A percentile compares a stretch with the other conserved stretches of the same genome.
These are phyloP conservation scores for Diaporthe destruens DNA, from an alignment of 2,329 filamentous ascomycete species.

Conservation along the genomic window DNA sequence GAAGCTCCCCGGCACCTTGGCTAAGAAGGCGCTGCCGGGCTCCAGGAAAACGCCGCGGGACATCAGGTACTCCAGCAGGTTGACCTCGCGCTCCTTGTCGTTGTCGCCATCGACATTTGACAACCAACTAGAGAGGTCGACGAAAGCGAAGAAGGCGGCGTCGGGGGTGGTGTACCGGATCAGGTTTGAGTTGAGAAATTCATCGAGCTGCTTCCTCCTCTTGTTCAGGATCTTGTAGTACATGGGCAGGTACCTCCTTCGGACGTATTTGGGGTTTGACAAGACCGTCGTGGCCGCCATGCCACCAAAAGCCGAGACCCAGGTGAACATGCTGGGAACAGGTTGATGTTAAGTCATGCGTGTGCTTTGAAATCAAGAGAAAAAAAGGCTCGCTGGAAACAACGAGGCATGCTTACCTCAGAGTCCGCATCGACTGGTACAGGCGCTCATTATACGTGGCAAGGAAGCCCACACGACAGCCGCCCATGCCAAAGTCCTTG, in stretches of 20 bases:
- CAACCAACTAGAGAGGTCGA: constrained; percentile 36
- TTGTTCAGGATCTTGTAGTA: constrained; percentile 34
- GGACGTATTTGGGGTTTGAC: constrained; percentile 33
- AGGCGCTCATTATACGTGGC: constrained; percentile 38
- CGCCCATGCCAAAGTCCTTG: constrained; percentile 40
- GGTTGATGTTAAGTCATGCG: constrained; percentile 4
- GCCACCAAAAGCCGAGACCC: constrained; percentile 37
- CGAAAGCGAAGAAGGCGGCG: constrained; percentile 33
- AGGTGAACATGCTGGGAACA: constrained; percentile 38
- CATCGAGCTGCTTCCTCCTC: constrained; percentile 27
- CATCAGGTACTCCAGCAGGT: constrained; percentile 35
- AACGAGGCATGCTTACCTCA: constrained; percentile 24
- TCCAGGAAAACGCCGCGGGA: constrained; percentile 36
- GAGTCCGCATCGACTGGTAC: constrained; percentile 39
- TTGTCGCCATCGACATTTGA: constrained; percentile 28
- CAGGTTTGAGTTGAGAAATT: not conserved
- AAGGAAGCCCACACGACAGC: constrained; percentile 36
- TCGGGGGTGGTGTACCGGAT: constrained; percentile 30
- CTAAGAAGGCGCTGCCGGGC: constrained; percentile 35
- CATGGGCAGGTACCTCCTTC: constrained; percentile 26
- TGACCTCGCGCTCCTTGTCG: constrained; percentile 27
- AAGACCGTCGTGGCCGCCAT: constrained; percentile 26
- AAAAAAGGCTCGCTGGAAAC: not conserved
- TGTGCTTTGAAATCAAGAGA: not conserved
- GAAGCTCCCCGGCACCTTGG: constrained; percentile 20